Base-by-base conservation (phyloP, 2,329 filamentous ascomycete species). In the Ambrosiella beaveri region DNA sequence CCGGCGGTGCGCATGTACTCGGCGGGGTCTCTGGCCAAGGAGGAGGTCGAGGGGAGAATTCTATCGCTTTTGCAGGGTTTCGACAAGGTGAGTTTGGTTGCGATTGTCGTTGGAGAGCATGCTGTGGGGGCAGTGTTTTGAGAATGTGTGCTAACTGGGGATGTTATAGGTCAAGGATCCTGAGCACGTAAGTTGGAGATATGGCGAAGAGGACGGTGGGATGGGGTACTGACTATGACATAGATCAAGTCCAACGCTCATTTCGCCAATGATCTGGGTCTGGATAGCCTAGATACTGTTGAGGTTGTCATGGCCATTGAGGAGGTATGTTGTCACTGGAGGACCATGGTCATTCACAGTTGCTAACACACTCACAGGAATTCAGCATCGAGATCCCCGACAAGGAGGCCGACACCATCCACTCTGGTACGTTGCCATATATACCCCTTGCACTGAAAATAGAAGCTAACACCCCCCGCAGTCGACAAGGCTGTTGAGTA, bases 261-360 rank as follows among this genome's bases (percentile, higher is more conserved):
- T 80, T 98, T 98, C 75, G 80, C 88, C 70, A 97, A 96, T 72
- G 91, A 98, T 74, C 86, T 98, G 63, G 93, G 90, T 64, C 78
- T 98, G 67, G 93, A 98, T 77, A 94, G 86, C 75, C 81, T 98
- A 72, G 93, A 98, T 73, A 96, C 93, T 63, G 93, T 98, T 63
- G 93, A 98, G 79, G 93, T 98, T 65, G 93, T 98, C 67, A 98
- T 98, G 93, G 93, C 93, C 64, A 97, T 98, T 74, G 93, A 98
- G 81, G 93, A 98, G 84, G 86, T 89, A 50, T 27, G 35, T 17
- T 74, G 63, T 72, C 45, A 15, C 40, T 27, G 7, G 35, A 17
- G 17, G 36, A 2, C 36, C 11, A 39, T 15, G 40, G 37, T 39
- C 38, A 15, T n/a, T 15, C n/a, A 27, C 27, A 27, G 27, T 27